phyloP scores from a whole-genome alignment of 1,284 basidiomycete species.

The Porogramme epimiltina region DNA sequence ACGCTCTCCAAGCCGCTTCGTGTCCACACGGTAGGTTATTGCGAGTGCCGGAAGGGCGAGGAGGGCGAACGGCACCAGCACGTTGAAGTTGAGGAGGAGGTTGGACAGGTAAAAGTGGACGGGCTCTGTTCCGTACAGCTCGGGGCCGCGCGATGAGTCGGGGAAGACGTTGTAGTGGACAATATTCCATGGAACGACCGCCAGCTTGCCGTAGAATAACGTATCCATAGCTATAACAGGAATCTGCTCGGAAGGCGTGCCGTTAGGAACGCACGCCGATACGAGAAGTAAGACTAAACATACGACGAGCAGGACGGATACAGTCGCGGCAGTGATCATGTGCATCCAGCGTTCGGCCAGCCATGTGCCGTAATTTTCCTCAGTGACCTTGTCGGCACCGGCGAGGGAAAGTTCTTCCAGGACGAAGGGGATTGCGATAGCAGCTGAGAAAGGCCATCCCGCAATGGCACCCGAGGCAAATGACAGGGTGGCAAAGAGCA shows the following conservation, averaged over 20 bases:
- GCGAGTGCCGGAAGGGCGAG: slow-evolving; percentile 77
- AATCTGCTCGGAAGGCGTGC: slow-evolving; percentile 47
- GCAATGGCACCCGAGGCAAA: slow-evolving; percentile 87
- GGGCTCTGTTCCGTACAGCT: slow-evolving; percentile 93
- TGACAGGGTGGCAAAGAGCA: slow-evolving; percentile 63
- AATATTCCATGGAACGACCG: slow-evolving; percentile 92
- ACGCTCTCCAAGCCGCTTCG: slow-evolving; percentile 73
- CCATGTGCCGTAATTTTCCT: slow-evolving; percentile 56
- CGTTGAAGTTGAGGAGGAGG: slow-evolving; percentile 92
- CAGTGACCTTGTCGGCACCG: slow-evolving; percentile 71
- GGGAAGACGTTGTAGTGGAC: slow-evolving; percentile 92
- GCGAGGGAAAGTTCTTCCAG: slow-evolving; percentile 87
- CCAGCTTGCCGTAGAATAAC: slow-evolving; percentile 81
- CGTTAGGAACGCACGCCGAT: background rate
- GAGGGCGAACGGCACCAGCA: slow-evolving; percentile 81
- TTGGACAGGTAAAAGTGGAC: slow-evolving; percentile 85
- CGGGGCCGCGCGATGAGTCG: slow-evolving; percentile 77
- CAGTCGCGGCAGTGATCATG: slow-evolving; percentile 56
- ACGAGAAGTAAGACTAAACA: slow-evolving; percentile 35
- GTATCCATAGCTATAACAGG: slow-evolving; percentile 85
- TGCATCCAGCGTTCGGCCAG: slow-evolving; percentile 61
- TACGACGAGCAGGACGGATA: slow-evolving; percentile 71
- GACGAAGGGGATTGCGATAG: slow-evolving; percentile 87
- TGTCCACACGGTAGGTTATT: slow-evolving; percentile 79
- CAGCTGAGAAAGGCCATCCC: slow-evolving; percentile 95